These are phyloP conservation scores for Pontederia crassipes DNA, from an alignment of 176 grass and related monocot genomes.

Conservation along the genomic window DNA sequence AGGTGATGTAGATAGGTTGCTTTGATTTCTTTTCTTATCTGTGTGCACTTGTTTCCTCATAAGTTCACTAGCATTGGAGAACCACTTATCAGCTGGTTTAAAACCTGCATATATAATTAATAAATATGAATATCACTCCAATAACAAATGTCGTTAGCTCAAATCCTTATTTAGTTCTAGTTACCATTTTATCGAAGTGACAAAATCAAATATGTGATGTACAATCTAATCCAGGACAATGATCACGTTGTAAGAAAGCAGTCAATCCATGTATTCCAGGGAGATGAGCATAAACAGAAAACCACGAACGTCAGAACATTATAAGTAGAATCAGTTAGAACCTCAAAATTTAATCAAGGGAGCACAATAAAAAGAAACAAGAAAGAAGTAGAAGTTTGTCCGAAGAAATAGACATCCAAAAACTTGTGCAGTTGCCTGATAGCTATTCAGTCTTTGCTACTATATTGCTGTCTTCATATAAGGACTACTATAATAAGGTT, in stretches of 20 bases:
- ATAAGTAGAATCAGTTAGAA: too few species aligned
- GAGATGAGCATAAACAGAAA: too few species aligned
- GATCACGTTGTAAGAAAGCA: neutral
- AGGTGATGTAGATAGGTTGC: slow-evolving; percentile 31
- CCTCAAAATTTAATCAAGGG: too few species aligned
- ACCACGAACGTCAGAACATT: too few species aligned
- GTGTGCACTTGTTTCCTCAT: slow-evolving; percentile 36
- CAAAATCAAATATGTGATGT: neutral
- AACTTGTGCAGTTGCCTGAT: too few species aligned
- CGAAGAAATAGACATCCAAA: too few species aligned
- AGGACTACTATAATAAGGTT: too few species aligned
- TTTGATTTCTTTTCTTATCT: slow-evolving; percentile 37
- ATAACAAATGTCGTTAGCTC: neutral
- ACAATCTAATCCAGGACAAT: neutral
- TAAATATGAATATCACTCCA: slow-evolving; percentile 7
- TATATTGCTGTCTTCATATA: too few species aligned
- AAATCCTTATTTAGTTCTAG: neutral
- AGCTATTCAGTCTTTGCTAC: too few species aligned
- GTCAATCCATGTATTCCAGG: neutral
- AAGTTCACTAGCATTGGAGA: slow-evolving; percentile 32
- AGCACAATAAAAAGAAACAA: too few species aligned
- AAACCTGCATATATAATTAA: slow-evolving; percentile 44
- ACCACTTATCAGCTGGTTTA: slow-evolving; percentile 35
- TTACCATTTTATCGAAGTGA: neutral
- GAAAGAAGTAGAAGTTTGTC: too few species aligned